Percentiles rank a stretch among this genome's conserved stretches.
Evolutionary conservation across 2,329 filamentous ascomycete genomes (phyloP).

Genomic region (Seiridium unicorne): DNA sequence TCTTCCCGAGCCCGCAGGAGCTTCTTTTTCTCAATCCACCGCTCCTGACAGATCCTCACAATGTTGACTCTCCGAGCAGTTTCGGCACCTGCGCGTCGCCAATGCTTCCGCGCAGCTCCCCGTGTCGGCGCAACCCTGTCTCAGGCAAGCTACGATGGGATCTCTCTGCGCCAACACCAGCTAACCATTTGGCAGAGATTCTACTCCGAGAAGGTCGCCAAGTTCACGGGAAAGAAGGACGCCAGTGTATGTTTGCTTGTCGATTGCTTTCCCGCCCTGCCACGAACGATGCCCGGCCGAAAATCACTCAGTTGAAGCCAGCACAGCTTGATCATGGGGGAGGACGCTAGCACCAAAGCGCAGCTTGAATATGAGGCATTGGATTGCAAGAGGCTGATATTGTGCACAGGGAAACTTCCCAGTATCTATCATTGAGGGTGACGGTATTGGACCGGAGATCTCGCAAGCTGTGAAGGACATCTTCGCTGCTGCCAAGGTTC

Average conservation of each 20-base stretch:
- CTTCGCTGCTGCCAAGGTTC: constrained; percentile 89
- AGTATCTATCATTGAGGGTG: constrained; percentile 96
- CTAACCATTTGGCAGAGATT: constrained; percentile 40
- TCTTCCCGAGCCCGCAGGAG: constrained; percentile 11
- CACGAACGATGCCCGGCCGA: constrained; percentile 18
- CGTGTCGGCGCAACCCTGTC: constrained; percentile 49
- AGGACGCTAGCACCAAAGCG: not conserved
- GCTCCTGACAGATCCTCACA: constrained; percentile 36
- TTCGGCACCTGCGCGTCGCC: constrained; percentile 71
- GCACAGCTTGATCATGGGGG: not conserved
- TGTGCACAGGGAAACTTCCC: constrained; percentile 79
- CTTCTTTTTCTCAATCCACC: not conserved
- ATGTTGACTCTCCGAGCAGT: constrained; percentile 85
- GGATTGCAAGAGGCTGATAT: constrained; percentile 16
- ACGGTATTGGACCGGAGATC: constrained; percentile 98
- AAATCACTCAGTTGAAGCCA: constrained; percentile 38
- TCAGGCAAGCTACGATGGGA: constrained; percentile 17
- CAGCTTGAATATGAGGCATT: not conserved
- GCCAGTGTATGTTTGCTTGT: constrained; percentile 65
- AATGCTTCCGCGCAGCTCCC: constrained; percentile 71
- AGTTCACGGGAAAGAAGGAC: constrained; percentile 90
- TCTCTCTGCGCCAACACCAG: constrained; percentile 7
- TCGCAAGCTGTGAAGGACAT: constrained; percentile 98
- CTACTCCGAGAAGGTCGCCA: constrained; percentile 75
- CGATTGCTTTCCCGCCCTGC: constrained; percentile 10